phyloP scores from a whole-genome alignment of 2,329 filamentous ascomycete species.

The Scleromitrula shiraiana region DNA sequence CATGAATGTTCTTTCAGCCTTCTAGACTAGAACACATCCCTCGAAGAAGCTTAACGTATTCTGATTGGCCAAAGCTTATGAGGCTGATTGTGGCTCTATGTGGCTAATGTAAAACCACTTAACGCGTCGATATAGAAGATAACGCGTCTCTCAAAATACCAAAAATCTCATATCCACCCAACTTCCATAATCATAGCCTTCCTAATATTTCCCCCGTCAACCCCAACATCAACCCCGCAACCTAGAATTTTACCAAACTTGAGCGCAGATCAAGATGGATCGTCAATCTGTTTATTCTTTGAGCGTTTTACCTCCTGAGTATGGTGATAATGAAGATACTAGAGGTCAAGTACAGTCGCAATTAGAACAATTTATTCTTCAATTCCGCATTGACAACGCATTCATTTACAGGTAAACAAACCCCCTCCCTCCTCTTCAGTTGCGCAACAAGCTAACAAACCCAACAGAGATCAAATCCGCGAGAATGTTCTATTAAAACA shows the following conservation, averaged over 20 bases:
- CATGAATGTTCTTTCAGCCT: constrained; percentile 12
- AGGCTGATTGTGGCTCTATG: neutral
- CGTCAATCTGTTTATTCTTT: constrained; percentile 78
- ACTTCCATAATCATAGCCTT: neutral
- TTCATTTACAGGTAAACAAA: constrained; percentile 81
- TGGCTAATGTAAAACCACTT: constrained; percentile 12
- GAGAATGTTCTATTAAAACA: constrained; percentile 93
- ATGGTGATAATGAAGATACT: constrained; percentile 55
- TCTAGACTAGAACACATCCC: neutral
- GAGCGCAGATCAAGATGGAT: constrained; percentile 59
- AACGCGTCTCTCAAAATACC: constrained; percentile 7
- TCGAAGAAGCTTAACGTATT: neutral
- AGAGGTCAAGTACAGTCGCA: constrained; percentile 66
- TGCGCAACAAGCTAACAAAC: constrained; percentile 26
- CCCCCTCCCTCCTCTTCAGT: neutral
- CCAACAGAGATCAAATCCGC: constrained; percentile 75
- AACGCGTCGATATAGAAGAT: constrained; percentile 4
- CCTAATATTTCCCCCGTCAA: neutral
- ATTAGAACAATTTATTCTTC: constrained; percentile 84
- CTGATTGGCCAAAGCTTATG: neutral
- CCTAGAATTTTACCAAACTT: neutral
- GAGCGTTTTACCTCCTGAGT: constrained; percentile 66
- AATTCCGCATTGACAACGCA: constrained; percentile 87
- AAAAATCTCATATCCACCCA: constrained; percentile 3
- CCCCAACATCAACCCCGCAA: neutral